Percentiles rank a stretch among this genome's conserved stretches.
phyloP scores from a whole-genome alignment of 305 asterid species.

The Fraxinus paxiana region DNA sequence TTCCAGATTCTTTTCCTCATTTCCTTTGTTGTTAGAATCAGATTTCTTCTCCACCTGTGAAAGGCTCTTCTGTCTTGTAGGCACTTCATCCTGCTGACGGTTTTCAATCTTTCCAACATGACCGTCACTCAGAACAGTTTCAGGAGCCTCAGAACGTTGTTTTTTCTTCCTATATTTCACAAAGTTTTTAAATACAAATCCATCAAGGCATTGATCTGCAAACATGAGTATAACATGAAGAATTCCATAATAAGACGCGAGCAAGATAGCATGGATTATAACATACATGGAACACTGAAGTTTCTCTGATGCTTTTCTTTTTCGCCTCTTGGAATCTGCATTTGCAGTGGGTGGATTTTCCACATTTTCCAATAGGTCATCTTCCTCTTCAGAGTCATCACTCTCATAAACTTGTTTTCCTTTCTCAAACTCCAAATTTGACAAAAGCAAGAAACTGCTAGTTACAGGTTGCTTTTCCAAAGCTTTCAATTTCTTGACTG shows the following conservation, averaged over 20 bases:
- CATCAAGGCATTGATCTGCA: conserved; percentile 11
- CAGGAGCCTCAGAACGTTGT: conserved; percentile 39
- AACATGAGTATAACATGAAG: conserved; percentile 16
- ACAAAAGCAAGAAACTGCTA: conserved; percentile 52
- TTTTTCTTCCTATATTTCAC: conserved; percentile 58
- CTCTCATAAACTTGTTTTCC: conserved; percentile 56
- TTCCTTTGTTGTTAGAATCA: conserved; percentile 29
- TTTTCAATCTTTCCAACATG: conserved; percentile 29
- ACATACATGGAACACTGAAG: conserved; percentile 54
- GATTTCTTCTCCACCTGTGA: conserved; percentile 31
- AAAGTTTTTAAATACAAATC: background rate
- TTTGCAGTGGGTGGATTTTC: conserved; percentile 33
- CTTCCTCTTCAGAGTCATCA: conserved; percentile 47
- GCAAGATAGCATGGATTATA: conserved; percentile 4
- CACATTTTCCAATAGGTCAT: conserved; percentile 27
- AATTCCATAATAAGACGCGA: background rate
- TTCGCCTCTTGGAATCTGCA: conserved; percentile 41
- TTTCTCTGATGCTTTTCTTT: conserved; percentile 64
- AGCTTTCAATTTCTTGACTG: conserved; percentile 37
- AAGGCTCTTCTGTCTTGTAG: conserved; percentile 28
- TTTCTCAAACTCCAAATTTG: conserved; percentile 62
- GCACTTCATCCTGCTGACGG: conserved; percentile 27
- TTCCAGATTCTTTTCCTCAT: conserved; percentile 28
- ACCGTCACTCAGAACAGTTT: conserved; percentile 28
- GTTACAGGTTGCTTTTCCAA: conserved; percentile 42